These are phyloP conservation scores for Leccinum subrobustum DNA, from an alignment of 1,284 basidiomycete genomes.

Conservation along the genomic window DNA sequence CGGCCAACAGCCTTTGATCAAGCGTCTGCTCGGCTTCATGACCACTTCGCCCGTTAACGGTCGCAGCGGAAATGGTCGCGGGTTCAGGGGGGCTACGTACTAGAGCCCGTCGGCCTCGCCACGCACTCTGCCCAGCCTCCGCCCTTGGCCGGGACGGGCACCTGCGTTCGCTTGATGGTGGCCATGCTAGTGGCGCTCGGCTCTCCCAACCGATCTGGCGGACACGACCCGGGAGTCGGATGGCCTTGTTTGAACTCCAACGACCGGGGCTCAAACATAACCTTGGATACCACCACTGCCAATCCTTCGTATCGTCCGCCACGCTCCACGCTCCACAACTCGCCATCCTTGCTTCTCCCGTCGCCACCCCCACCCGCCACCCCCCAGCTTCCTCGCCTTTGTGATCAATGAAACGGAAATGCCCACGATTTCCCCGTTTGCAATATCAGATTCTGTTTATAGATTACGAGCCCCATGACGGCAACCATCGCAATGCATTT, in stretches of 20 bases:
- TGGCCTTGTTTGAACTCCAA: slow-evolving; percentile 1
- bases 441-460: slow-evolving; percentile 7
- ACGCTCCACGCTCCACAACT: not conserved
- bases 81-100: slow-evolving; percentile 27
- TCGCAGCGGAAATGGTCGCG: slow-evolving; percentile 30
- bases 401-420: slow-evolving; percentile 1
- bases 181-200: not conserved
- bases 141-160: not conserved
- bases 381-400: slow-evolving; percentile 12
- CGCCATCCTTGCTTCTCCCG: slow-evolving; percentile 3
- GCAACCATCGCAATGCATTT: slow-evolving; percentile 25
- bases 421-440: slow-evolving; percentile 1
- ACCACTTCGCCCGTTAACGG: slow-evolving; percentile 26
- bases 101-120: slow-evolving; percentile 7
- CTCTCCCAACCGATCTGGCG: not conserved
- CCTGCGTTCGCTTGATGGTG: not conserved
- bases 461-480: slow-evolving; percentile 23
- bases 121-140: not conserved
- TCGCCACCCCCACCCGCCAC: slow-evolving; percentile 4
- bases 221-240: slow-evolving; percentile 5
- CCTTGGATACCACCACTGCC: not conserved
- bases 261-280: not conserved
- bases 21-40: slow-evolving; percentile 32
- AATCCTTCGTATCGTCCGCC: slow-evolving; percentile 16
- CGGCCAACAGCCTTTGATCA: slow-evolving; percentile 32